Evolutionary conservation across 257 asterid genomes (phyloP).

Genomic region (Solanum dulcamara): DNA sequence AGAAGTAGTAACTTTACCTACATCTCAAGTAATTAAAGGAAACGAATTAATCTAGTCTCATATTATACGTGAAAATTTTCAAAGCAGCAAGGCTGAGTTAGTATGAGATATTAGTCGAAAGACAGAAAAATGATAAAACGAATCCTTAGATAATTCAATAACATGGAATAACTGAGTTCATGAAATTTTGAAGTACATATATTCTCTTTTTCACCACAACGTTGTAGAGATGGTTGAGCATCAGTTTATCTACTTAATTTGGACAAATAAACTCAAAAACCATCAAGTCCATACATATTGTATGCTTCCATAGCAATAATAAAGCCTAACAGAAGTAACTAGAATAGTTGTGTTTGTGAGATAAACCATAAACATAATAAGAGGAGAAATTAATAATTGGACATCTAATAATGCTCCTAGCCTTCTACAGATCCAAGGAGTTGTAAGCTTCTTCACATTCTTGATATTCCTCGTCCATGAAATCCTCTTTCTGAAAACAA

Average conservation of each 20-base stretch:
- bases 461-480: conserved; percentile 30
- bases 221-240: not conserved
- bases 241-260: not conserved
- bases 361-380: not conserved
- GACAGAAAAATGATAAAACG: not conserved
- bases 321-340: not conserved
- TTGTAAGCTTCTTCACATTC: conserved; percentile 28
- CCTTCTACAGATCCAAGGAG: conserved; percentile 18
- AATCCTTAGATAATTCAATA: not conserved
- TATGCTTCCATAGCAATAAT: not conserved
- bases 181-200: not conserved
- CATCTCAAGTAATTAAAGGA: not conserved
- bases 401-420: not conserved
- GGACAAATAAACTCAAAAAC: not conserved
- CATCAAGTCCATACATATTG: not conserved
- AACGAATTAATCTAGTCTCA: not conserved
- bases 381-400: not conserved
- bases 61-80: not conserved
- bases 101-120: not conserved
- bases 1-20: not conserved
- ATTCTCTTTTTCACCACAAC: not conserved
- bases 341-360: not conserved
- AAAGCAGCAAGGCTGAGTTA: not conserved
- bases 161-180: not conserved
- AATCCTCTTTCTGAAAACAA: conserved; percentile 12